Evolutionary conservation across 345 rosid genomes (phyloP).

Genomic region (Viola odorata): DNA sequence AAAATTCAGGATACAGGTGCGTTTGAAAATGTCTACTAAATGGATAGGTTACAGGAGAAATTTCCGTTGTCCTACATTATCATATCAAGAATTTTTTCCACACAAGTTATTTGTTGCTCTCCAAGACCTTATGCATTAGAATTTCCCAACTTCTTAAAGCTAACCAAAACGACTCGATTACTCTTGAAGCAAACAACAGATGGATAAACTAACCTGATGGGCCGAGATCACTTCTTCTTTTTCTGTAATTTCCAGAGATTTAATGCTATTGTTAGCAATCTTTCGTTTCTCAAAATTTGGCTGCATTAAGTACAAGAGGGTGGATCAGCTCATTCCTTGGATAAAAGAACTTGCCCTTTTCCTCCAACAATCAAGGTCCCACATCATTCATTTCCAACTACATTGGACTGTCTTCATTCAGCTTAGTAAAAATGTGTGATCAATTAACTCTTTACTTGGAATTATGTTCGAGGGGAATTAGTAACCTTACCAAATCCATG

Average conservation of each 20-base stretch:
- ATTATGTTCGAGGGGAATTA: not conserved
- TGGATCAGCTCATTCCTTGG: slow-evolving; percentile 6
- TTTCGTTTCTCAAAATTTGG: not conserved
- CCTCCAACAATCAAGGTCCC: no score
- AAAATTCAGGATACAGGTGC: not conserved
- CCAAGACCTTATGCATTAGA: not conserved
- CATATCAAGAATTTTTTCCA: not conserved
- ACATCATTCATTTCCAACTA: not conserved
- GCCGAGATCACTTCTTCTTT: slow-evolving; percentile 6
- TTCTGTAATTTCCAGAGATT: slow-evolving; percentile 13
- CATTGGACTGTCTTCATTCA: not conserved
- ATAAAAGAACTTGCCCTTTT: no score
- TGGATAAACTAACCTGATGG: slow-evolving; percentile 8
- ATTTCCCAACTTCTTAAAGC: not conserved
- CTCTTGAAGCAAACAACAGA: not conserved
- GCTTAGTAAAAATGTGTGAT: not conserved
- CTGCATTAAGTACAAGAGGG: slow-evolving; percentile 1
- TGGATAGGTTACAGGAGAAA: no score
- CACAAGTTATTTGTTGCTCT: not conserved
- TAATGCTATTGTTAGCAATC: not conserved
- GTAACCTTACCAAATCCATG: not conserved
- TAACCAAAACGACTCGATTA: not conserved
- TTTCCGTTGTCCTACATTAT: not conserved
- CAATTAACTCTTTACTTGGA: not conserved
- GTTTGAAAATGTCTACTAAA: not conserved